These are phyloP conservation scores for Phlegmacium glaucopus DNA, from an alignment of 768 basidiomycete genomes.

Conservation along the genomic window DNA sequence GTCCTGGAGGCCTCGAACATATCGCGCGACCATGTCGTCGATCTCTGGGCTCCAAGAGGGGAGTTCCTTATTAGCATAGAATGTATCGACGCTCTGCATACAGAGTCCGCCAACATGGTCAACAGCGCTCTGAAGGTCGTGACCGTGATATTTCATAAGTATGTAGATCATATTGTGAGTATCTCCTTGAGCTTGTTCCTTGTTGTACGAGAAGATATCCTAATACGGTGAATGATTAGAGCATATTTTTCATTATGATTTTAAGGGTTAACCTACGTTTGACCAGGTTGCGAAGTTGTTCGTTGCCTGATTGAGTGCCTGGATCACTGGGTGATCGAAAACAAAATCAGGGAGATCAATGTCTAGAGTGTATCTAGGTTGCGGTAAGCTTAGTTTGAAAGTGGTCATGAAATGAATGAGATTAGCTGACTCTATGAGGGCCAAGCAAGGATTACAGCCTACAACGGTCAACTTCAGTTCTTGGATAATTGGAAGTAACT, in stretches of 20 bases:
- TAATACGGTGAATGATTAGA: slow-evolving; percentile 18
- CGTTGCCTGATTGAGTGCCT: slow-evolving; percentile 60
- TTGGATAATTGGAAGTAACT: not conserved
- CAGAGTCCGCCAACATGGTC: slow-evolving; percentile 65
- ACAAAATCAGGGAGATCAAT: slow-evolving; percentile 72
- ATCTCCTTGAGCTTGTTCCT: slow-evolving; percentile 66
- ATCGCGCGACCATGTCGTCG: slow-evolving; percentile 53
- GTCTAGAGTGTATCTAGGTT: slow-evolving; percentile 54
- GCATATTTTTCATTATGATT: slow-evolving; percentile 3
- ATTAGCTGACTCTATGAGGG: slow-evolving; percentile 57
- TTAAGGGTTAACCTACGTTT: slow-evolving; percentile 47
- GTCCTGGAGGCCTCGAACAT: slow-evolving; percentile 60
- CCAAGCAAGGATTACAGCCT: slow-evolving; percentile 74
- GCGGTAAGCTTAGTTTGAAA: not conserved
- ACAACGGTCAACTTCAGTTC: slow-evolving; percentile 3
- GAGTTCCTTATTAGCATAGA: slow-evolving; percentile 44
- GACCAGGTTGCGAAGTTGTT: slow-evolving; percentile 85
- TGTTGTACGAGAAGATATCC: slow-evolving; percentile 78
- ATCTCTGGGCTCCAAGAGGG: slow-evolving; percentile 64
- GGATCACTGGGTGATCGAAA: slow-evolving; percentile 60
- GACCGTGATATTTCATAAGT: slow-evolving; percentile 57
- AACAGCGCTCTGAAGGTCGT: slow-evolving; percentile 58
- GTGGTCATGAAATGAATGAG: not conserved
- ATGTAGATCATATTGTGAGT: slow-evolving; percentile 74
- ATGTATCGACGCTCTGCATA: slow-evolving; percentile 48